Conservation (phyloP, 2,329 filamentous ascomycete species). For the Nigrospora oryzae region DNA sequence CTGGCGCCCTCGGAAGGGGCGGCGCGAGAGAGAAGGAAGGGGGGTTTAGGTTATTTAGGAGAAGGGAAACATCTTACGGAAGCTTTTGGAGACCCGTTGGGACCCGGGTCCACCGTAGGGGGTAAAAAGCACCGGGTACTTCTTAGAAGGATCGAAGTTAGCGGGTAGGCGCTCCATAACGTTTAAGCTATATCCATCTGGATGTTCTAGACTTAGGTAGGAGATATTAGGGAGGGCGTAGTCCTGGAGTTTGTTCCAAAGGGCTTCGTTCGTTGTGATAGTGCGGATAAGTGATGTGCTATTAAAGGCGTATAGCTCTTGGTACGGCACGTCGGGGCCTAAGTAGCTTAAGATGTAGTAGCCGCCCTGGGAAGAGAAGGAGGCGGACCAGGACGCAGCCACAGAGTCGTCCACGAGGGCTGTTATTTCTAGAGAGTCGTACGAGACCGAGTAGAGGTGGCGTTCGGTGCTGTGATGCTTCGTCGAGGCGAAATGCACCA, state of each 20-base stretch:
- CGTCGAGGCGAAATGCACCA: constrained; percentile 59
- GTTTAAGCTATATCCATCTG: constrained; percentile 52
- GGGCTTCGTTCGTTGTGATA: constrained; percentile 50
- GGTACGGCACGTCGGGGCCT: constrained; percentile 61
- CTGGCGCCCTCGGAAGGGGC: too few species aligned
- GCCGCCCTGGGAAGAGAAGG: constrained; percentile 52
- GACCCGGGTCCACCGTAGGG: constrained; percentile 61
- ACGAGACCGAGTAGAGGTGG: constrained; percentile 60
- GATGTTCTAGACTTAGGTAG: constrained; percentile 54
- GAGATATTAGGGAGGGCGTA: constrained; percentile 58
- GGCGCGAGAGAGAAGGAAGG: too few species aligned
- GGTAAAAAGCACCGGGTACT: constrained; percentile 59
- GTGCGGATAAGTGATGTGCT: constrained; percentile 43
- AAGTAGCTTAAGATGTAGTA: constrained; percentile 60
- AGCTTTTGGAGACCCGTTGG: constrained; percentile 51
- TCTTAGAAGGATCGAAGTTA: constrained; percentile 52
- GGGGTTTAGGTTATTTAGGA: too few species aligned
- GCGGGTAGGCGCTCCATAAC: constrained; percentile 58
- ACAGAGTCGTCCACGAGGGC: constrained; percentile 53
- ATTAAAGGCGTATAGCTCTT: constrained; percentile 54
- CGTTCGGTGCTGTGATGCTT: constrained; percentile 58
- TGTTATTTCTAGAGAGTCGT: constrained; percentile 41
- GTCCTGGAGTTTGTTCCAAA: constrained; percentile 44
- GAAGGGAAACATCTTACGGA: constrained; percentile 13
- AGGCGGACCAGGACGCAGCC: constrained; percentile 53